Base-by-base conservation (phyloP, 306 rosid genomes). In the Cicer pinnatifidum region DNA sequence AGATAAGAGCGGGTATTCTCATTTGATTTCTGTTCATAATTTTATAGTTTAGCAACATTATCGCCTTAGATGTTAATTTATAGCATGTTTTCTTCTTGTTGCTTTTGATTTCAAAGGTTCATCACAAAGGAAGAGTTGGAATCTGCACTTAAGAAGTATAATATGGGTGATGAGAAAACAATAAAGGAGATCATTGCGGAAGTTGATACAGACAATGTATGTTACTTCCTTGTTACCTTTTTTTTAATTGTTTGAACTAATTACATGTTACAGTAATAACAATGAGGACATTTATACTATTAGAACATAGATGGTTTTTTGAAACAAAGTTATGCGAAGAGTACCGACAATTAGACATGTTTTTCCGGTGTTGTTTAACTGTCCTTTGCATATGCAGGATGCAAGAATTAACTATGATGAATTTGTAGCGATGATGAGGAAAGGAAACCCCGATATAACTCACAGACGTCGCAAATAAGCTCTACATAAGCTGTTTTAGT, bases 351-450 rank as follows among this genome's bases (percentile, higher is more conserved):
- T 52, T 52, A 1, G 13, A 61, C 11, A 37, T 40, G 41, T 48
- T 39, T 43, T 13, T 3, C 11, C 66, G 10, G n/a, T 38, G 17
- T 39, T 72, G 37, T 59, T 35, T 41, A 59, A 43, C 17, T 11
- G 28, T 62, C 45, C 33, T n/a, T 9, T 54, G 38, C 12, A 15
- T 12, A 45, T 74, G 73, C 96, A 91, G 98, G 97, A 93, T 72
- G 97, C 92, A 65, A 89, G 89, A 75, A 91, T 93, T 40, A 91
- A 93, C 85, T 91, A 93, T 44, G 96, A 93, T 3, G 98, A 91
- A 77, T 91, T 93, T 71, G 98, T 75, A 40, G 93, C 96, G 28
- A 93, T 93, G 98, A 93, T 93, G 97, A 93, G 91, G 85, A 93
- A 89, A 80, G 98, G 98, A 73, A 83, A 83, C 76, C 97, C 93